Evolutionary conservation across 108 stramenopile species (phyloP).

Genomic region (Conticribra weissflogii): DNA sequence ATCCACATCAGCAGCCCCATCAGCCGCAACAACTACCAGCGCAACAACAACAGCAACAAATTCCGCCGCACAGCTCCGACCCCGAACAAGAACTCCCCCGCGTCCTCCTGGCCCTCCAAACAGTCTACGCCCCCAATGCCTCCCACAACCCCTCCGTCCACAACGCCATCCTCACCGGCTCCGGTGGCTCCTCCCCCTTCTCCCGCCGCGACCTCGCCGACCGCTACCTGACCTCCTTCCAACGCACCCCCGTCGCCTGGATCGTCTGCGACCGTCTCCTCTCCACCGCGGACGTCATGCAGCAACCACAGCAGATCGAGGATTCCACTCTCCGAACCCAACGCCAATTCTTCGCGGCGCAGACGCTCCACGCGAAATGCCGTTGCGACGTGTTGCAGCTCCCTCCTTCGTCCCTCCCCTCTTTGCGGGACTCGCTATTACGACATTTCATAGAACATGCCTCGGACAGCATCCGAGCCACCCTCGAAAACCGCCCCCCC

Average conservation of each 20-base stretch:
- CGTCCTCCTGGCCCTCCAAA: slow-evolving; percentile 67
- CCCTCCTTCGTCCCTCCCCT: slow-evolving; percentile 53
- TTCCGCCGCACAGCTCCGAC: slow-evolving; percentile 73
- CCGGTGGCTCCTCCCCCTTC: slow-evolving; percentile 61
- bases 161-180: slow-evolving; percentile 40
- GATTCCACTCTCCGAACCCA: slow-evolving; percentile 53
- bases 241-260: slow-evolving; percentile 70
- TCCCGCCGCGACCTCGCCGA: slow-evolving; percentile 78
- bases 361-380: slow-evolving; percentile 85
- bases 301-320: not conserved
- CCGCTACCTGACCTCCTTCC: slow-evolving; percentile 80
- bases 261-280: slow-evolving; percentile 83
- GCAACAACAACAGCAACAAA: slow-evolving; percentile 25
- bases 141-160: not conserved
- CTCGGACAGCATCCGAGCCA: slow-evolving; percentile 17
- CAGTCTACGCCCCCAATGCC: slow-evolving; percentile 63
- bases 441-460: slow-evolving; percentile 56
- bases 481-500: slow-evolving; percentile 24
- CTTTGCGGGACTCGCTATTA: slow-evolving; percentile 71
- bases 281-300: slow-evolving; percentile 3
- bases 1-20: slow-evolving; percentile 2
- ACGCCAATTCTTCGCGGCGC: slow-evolving; percentile 86
- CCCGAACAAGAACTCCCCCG: slow-evolving; percentile 72
- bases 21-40: slow-evolving; percentile 13
- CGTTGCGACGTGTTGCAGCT: slow-evolving; percentile 65